These are phyloP conservation scores for Metrosideros polymorpha DNA, from an alignment of 441 rosid genomes.

Conservation along the genomic window DNA sequence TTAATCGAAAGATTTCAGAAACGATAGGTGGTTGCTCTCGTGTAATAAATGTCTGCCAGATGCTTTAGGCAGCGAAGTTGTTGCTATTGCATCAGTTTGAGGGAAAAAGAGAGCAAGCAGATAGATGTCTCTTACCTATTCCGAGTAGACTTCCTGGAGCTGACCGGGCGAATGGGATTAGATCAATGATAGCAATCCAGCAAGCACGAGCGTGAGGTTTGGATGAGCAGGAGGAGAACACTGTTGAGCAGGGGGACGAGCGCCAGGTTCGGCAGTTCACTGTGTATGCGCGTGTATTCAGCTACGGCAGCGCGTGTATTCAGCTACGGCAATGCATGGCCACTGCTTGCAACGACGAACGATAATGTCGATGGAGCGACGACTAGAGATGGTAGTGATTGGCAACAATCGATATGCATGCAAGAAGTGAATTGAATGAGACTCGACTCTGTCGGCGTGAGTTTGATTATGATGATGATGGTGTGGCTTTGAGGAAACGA, in stretches of 20 bases:
- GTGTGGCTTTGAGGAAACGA: too few species aligned
- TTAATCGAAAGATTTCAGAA: too few species aligned
- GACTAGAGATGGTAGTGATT: neutral
- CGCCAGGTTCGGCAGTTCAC: neutral
- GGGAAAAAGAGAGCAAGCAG: too few species aligned
- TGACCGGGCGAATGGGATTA: too few species aligned
- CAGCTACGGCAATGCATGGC: neutral
- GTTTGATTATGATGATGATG: too few species aligned
- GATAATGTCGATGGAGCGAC: fast-evolving
- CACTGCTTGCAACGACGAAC: neutral
- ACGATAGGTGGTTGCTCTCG: too few species aligned
- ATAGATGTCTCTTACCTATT: too few species aligned
- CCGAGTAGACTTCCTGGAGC: too few species aligned
- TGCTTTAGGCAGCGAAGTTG: neutral
- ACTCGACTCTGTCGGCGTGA: neutral
- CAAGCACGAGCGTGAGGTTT: too few species aligned
- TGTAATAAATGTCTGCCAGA: too few species aligned
- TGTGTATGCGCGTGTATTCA: neutral
- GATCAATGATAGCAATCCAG: too few species aligned
- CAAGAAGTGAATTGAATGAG: neutral
- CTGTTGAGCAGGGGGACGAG: neutral
- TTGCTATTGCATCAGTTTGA: too few species aligned
- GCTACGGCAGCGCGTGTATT: fast-evolving
- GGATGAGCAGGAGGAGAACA: neutral
- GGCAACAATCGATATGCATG: neutral